These are phyloP conservation scores for Russula brevipes DNA, from an alignment of 768 basidiomycete species.

Conservation along the genomic window DNA sequence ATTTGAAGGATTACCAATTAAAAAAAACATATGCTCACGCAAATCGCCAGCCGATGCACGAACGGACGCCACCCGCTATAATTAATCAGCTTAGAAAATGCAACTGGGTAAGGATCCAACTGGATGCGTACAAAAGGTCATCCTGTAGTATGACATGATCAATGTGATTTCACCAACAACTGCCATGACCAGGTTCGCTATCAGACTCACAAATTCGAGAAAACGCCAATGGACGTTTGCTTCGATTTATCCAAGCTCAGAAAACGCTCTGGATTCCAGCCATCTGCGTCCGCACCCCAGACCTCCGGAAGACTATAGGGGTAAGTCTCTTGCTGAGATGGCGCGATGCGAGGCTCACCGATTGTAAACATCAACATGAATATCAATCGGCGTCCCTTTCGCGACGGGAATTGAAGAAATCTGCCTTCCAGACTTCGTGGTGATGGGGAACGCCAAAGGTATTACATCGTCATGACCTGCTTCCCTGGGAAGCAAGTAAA, in stretches of 20 bases:
- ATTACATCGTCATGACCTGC: conserved; percentile 24
- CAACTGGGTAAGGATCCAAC: not conserved
- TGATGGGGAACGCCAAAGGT: conserved; percentile 20
- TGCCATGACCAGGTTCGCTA: not conserved
- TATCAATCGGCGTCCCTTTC: conserved; percentile 4
- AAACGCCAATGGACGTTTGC: not conserved
- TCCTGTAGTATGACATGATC: not conserved
- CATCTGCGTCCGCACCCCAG: conserved; percentile 7
- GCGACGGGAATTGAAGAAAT: conserved; percentile 1
- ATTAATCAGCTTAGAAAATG: not conserved
- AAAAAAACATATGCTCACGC: not conserved
- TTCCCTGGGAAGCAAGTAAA: conserved; percentile 1
- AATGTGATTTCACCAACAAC: not conserved
- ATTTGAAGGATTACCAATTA: not conserved
- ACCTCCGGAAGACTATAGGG: conserved; percentile 2
- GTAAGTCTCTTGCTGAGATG: not conserved
- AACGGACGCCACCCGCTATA: not conserved
- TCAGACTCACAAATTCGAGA: not conserved
- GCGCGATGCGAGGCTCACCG: not conserved
- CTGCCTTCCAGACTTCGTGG: not conserved
- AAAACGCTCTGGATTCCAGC: conserved; percentile 4
- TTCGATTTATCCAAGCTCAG: not conserved
- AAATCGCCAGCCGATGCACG: conserved; percentile 9
- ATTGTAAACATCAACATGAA: not conserved
- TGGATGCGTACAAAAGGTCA: conserved; percentile 2